Evolutionary conservation across 345 rosid genomes (phyloP), one percentile per base, ranked within the genome.

Genomic region (Balakata baccata): DNA sequence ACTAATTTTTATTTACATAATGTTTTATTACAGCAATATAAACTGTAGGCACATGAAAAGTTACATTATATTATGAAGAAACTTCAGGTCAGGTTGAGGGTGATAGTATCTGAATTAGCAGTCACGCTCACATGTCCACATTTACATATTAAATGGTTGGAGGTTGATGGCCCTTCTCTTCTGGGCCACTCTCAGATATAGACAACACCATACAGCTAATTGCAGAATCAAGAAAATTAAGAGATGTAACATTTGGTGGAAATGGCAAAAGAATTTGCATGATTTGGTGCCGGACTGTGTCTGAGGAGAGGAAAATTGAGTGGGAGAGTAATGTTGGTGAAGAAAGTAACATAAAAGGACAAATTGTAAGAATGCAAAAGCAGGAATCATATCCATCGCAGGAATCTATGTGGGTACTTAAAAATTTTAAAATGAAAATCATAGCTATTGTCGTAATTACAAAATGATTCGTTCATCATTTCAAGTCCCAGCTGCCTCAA

Each of bases 391-490:
- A 14, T 14, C 6, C 38, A 23, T 38, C 59, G 8, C n/a, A n/a
- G 58, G 20, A n/a, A n/a, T 59, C 20, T 6, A 47, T 46, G n/a
- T 39, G 11, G 14, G 17, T 51, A 61, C 59, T 47, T 60, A 12
- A 62, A 38, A 62, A 37, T 14, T 37, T 0, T 8, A 59, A 3
- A 38, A 22, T 20, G 47, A 38, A 20, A 58, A 58, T 51, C 25
- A 50, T 39, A 41, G 22, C n/a, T 23, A 17, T 20, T 5, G 57
- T 29, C 17, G 16, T 62, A 14, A 62, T 37, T 37, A 20, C 51
- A 54, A 73, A 73, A 73, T 73, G 69, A 73, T 73, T 73, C 62
- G 39, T 63, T 73, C 43, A 73, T 73, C 52, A 73, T 73, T 73
- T 9, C 53, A 64, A 64, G 51, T 22, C 62, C 62, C 50, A 18